Base-by-base conservation (phyloP, 2,329 filamentous ascomycete genomes). In the Nothophoma quercina region DNA sequence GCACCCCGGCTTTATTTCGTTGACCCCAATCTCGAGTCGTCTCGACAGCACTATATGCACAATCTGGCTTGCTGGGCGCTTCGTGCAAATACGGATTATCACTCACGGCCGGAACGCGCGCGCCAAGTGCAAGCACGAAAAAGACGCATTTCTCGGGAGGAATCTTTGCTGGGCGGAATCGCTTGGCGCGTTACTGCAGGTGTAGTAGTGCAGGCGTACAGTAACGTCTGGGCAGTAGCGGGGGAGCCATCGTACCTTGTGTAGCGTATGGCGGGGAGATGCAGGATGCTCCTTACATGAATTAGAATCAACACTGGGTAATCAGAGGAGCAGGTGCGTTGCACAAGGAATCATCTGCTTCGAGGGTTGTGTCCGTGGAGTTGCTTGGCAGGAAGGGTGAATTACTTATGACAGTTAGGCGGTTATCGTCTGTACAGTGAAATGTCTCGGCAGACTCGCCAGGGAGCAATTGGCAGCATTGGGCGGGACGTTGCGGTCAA, bases 121-220 rank as follows among this genome's bases (percentile, higher is more conserved):
- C 25, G 44, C 51, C 51, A 54, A 54, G 51, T 13, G 8, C n/a
- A 29, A n/a, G 40, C 34, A 34, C 29, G 35, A 49, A 55, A 54
- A 55, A 55, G 30, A 50, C 51, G 51, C 51, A 55, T 48, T 53
- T 18, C 13, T 42, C 42, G 39, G 43, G 16, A 23, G 29, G 23
- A 34, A 40, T 44, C 38, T 40, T 34, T 35, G 51, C 51, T 55
- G 40, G 51, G 51, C 51, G 51, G 51, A 54, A 45, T 32, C 38
- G 18, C 51, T 55, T 55, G 51, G 51, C 51, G 21, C 40, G 22
- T 44, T 54, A 40, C 51, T 48, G 44, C 51, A 54, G 44, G 33
- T 40, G 23, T 29, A 25, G 23, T 29, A 25, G 18, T 32, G 22
- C 7, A 40, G 43, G 32, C 38, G 38, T 39, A 54, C 51, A 49